Evolutionary conservation across 345 rosid genomes (phyloP), one percentile per base, ranked within the genome.

Genomic region (Linum lewisii): DNA sequence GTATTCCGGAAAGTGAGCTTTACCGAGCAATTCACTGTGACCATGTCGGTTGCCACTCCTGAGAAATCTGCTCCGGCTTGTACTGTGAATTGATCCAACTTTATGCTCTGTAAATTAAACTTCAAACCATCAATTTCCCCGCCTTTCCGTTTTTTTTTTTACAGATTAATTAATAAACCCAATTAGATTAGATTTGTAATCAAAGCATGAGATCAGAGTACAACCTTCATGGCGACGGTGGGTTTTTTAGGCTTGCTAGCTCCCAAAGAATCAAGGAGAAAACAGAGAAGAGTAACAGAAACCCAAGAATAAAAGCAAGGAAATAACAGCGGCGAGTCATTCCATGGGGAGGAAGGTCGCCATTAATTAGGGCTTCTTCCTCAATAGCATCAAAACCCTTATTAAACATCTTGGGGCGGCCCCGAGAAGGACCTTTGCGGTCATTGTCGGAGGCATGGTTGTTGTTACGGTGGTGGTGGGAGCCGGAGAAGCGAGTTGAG

Each of bases 61-160:
- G 88, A 77, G 61, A 44, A 57, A 66, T 87, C 95, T 45, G 73
- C 53, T 24, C 90, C 95, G 4, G 90, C 90, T 70, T 84, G 95
- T 5, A 87, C 77, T 54, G 38, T 66, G 65, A 82, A 82, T 65
- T 73, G 74, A 51, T 82, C 72, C 61, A 87, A 84, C 19, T 26
- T 54, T 36, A 82, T 81, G 57, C 77, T 82, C 88, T 87, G 53
- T 64, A 69, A 34, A 20, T n/a, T 10, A 21, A 4, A 1, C 24
- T 29, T 29, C 34, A 29, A n/a, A n/a, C 54, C 24, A 19, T 42
- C 13, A 11, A 42, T 42, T 15, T 11, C 38, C 5, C 5, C 38
- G 38, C 0, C 5, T 5, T 5, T 34, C 10, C 38, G 10, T 34
- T 34, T 5, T 34, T 5, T 34, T 34, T 34, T 0, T 34, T n/a